Base-by-base conservation (phyloP, 116 monocot genomes). In the Papilionanthe hybrid region DNA sequence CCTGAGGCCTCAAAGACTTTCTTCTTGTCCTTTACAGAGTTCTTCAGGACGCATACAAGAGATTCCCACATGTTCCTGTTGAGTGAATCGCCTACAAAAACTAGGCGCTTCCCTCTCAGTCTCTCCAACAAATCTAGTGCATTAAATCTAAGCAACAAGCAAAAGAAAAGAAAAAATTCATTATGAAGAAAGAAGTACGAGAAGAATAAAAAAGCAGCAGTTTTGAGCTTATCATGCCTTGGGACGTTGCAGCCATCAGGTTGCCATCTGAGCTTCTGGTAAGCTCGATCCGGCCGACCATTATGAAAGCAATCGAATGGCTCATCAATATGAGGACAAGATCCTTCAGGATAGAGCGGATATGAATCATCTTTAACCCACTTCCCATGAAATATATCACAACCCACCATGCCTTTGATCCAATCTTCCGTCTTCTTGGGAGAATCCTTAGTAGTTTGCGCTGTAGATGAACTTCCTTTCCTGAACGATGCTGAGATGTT, bases 1-100 rank as follows among this genome's bases (percentile, higher is more conserved):
- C 96, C 96, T 0, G 94, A 92, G n/a, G 86, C 89, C 89, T 96
- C 96, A 53, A 89, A 88, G 76, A 94, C 94, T 81, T 88, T 93
- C 63, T 41, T 91, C 67, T 94, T 94, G 79, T 96, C 86, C 69
- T 89, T 89, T 22, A 96, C 80, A 7, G 94, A 90, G 83, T 89
- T 85, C 84, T 87, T 84, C 84, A 96, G 72, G 6, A 85, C 79
- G 76, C 96, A 96, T 79, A 96, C 94, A 17, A 96, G 89, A 78
- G 96, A 96, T 66, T 96, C 94, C 96, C 96, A 96, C 96, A 96
- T 96, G 87, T 96, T 96, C 69, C 96, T 87, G 81, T 94, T 94
- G 29, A 96, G 88, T 0, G 96, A 96, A 88, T 96, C 96, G 6
- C 96, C 96, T 15, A 96, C 88, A 79, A 91, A 96, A 85, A 91